These are phyloP conservation scores for Calonectria hawksworthii DNA, from an alignment of 2,329 filamentous ascomycete genomes.

Conservation along the genomic window DNA sequence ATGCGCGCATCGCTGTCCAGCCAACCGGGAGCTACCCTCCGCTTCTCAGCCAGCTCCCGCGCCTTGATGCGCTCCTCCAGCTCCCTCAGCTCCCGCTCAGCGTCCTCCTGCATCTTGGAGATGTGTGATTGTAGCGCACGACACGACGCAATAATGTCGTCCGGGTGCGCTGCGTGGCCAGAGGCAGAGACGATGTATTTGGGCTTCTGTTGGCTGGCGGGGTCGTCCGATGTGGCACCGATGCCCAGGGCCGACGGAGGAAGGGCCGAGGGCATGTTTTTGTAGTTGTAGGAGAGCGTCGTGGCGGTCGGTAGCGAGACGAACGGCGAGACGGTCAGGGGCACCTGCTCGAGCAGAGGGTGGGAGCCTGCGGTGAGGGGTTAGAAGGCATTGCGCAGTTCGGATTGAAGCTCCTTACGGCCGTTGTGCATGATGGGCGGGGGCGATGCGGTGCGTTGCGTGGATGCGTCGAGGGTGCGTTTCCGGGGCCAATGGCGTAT, in stretches of 20 bases:
- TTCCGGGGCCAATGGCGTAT: background rate
- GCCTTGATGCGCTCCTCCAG: constrained; percentile 78
- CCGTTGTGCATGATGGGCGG: constrained; percentile 49
- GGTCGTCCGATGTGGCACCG: constrained; percentile 52
- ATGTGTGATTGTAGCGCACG: constrained; percentile 83
- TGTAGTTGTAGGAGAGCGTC: constrained; percentile 96
- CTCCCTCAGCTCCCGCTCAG: constrained; percentile 74
- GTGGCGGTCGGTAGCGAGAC: constrained; percentile 90
- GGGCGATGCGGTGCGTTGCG: background rate
- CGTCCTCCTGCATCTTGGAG: constrained; percentile 75
- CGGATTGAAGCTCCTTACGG: constrained; percentile 47
- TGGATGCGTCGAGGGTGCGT: background rate
- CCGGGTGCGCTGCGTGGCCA: constrained; percentile 87
- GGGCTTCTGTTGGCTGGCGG: constrained; percentile 61
- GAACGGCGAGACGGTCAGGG: constrained; percentile 94
- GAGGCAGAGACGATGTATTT: constrained; percentile 84
- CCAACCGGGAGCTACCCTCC: constrained; percentile 84
- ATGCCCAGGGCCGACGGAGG: constrained; percentile 64
- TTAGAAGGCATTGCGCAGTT: constrained; percentile 28
- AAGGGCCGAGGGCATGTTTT: constrained; percentile 87
- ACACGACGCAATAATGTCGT: constrained; percentile 88
- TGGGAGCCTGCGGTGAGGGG: constrained; percentile 74
- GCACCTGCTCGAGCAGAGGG: constrained; percentile 90
- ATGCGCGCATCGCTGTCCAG: constrained; percentile 80
- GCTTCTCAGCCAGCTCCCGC: constrained; percentile 83